Conservation (phyloP, 2,329 filamentous ascomycete species). For the Exophiala lecanii-corni region DNA sequence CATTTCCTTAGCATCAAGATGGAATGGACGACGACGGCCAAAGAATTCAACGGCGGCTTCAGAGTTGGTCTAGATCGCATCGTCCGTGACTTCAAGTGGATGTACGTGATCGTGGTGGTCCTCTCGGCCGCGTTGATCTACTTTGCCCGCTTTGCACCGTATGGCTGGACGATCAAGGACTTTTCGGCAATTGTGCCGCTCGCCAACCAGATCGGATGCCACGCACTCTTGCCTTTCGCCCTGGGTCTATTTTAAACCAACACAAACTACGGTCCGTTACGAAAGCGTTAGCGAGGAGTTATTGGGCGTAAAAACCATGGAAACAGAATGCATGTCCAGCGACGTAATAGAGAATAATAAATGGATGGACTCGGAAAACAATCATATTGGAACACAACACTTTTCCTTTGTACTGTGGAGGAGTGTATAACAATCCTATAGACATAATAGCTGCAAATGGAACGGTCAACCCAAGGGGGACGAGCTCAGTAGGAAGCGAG, state of each 20-base stretch:
- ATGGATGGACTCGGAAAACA: no score
- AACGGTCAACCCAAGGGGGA: no score
- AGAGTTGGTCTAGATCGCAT: conserved; percentile 76
- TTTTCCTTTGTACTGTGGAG: no score
- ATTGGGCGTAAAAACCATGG: no score
- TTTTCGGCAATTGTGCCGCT: conserved; percentile 61
- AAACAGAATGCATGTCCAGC: no score
- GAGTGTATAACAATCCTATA: no score
- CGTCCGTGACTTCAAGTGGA: conserved; percentile 65
- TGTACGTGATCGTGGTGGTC: conserved; percentile 41
- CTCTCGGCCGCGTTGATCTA: conserved; percentile 47
- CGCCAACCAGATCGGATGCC: conserved; percentile 41
- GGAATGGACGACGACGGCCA: conserved; percentile 78
- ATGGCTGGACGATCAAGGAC: conserved; percentile 52
- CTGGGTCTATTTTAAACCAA: conserved; percentile 10
- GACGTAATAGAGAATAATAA: no score
- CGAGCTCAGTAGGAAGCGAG: no score
- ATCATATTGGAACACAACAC: no score
- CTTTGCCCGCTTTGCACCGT: conserved; percentile 40
- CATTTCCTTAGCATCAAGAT: conserved; percentile 83
- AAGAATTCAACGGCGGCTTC: conserved; percentile 74
- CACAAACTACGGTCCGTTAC: no score
- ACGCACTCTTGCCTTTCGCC: conserved; percentile 29
- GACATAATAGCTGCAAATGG: no score
- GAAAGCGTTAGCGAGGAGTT: no score